Percentiles rank a stretch among this genome's conserved stretches.
These are phyloP conservation scores for Rhodotorula glutinis DNA, from an alignment of 1,284 basidiomycete genomes.

Conservation along the genomic window DNA sequence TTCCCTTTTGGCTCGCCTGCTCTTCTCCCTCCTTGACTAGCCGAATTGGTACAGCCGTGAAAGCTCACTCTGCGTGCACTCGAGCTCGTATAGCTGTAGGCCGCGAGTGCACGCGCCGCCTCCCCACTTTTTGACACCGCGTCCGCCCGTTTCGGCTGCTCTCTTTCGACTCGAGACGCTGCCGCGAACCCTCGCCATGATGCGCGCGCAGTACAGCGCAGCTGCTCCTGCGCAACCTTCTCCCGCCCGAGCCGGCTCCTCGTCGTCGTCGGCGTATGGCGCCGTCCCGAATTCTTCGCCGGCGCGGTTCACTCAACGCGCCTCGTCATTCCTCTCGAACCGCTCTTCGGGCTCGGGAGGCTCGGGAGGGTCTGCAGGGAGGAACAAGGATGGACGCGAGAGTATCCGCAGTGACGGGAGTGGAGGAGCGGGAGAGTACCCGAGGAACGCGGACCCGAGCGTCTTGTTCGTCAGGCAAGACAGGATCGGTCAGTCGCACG, in stretches of 20 bases:
- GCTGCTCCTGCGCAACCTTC: not conserved
- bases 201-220: too few species aligned
- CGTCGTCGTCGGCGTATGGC: not conserved
- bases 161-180: too few species aligned
- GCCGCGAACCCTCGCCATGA: too few species aligned
- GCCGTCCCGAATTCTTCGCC: not conserved
- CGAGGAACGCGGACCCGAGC: constrained; percentile 68
- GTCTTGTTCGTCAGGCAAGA: constrained; percentile 94
- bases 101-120: too few species aligned
- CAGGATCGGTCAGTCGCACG: constrained; percentile 70
- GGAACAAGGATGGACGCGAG: not conserved
- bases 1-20: too few species aligned
- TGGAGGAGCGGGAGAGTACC: constrained; percentile 5
- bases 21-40: too few species aligned
- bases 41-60: too few species aligned
- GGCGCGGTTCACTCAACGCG: constrained; percentile 6
- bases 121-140: too few species aligned
- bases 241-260: not conserved
- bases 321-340: constrained; percentile 3
- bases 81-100: too few species aligned
- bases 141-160: too few species aligned
- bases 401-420: constrained; percentile 2
- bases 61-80: not conserved
- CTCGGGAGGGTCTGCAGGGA: not conserved
- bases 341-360: not conserved